Base-by-base conservation (phyloP, 1,284 basidiomycete species). In the Meira miltonrushii region DNA sequence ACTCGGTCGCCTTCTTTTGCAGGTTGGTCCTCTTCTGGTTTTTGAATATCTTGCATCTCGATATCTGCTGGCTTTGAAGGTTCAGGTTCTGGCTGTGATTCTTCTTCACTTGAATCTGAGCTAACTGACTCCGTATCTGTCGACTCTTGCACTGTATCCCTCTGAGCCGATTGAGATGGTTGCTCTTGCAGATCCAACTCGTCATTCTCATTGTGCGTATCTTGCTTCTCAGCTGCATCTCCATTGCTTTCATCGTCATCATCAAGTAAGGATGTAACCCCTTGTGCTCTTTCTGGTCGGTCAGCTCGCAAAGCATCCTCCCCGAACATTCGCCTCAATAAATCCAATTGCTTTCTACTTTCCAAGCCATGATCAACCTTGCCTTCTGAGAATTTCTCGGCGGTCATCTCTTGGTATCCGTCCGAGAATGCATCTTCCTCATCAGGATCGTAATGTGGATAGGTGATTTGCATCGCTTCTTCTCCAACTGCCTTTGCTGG, bases 241-340 rank as follows among this genome's bases (percentile, higher is more conserved):
- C 21, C 54, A 21, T 4, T 39, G 15, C 19, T 46, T 11, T 55
- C 54, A 33, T 52, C 39, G 38, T 40, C 17, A 21, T 55, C 54
- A 12, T 39, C 10, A 55, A 19, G 54, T n/a, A n/a, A n/a, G 19
- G 17, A 2, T 21, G 41, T 6, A 9, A 50, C 12, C n/a, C n/a
- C n/a, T n/a, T n/a, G n/a, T 2, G 54, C n/a, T 53, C 21, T 15
- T 39, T 41, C 13, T 38, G 17, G 19, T 2, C 17, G 13, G 13
- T 39, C 37, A 4, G 23, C 13, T 41, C 21, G 12, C 19, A n/a
- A 12, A 13, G 11, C 23, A 25, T 39, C 23, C 2, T 41, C 50
- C 4, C 83, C 81, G 50, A 74, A 74, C 39, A 88, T 84, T 40
- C 60, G 41, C 1, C 58, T 58, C 17, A 75, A 41, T 48, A 75